Conservation (phyloP, 164 flowering plant genomes). For the Macadamia integrifolia region DNA sequence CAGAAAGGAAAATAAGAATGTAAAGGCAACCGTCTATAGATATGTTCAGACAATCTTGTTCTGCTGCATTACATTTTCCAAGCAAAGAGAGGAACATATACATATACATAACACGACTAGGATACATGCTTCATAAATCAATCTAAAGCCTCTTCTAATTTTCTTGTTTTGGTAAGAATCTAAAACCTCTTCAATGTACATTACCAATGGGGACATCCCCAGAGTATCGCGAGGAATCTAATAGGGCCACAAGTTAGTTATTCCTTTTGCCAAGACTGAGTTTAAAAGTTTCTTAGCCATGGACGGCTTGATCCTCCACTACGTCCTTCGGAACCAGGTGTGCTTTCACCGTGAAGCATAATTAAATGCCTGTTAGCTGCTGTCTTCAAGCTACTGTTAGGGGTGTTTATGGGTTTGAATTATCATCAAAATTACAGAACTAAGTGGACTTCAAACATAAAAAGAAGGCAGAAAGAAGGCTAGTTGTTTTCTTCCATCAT, state of each 20-base stretch:
- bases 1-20: neutral
- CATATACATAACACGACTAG: neutral
- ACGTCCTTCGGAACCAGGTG: too few relatives aligned
- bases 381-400: slow-evolving; percentile 8
- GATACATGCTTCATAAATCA: neutral
- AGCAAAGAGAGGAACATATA: neutral
- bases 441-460: neutral
- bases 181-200: neutral
- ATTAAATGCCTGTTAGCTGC: neutral
- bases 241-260: slow-evolving; percentile 8
- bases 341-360: neutral
- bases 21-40: neutral
- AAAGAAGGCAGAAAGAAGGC: neutral
- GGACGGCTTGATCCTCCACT: too few relatives aligned
- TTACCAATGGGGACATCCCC: neutral
- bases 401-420: neutral
- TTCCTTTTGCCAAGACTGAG: neutral
- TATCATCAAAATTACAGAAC: slow-evolving; percentile 2
- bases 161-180: neutral
- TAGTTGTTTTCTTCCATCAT: neutral
- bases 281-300: neutral
- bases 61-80: neutral
- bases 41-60: neutral
- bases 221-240: slow-evolving; percentile 1
- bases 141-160: neutral